Percentiles rank a stretch among this genome's conserved stretches.
These are phyloP conservation scores for Acanthamoeba healyi DNA, from an alignment of 208 protist genomes.

Conservation along the genomic window DNA sequence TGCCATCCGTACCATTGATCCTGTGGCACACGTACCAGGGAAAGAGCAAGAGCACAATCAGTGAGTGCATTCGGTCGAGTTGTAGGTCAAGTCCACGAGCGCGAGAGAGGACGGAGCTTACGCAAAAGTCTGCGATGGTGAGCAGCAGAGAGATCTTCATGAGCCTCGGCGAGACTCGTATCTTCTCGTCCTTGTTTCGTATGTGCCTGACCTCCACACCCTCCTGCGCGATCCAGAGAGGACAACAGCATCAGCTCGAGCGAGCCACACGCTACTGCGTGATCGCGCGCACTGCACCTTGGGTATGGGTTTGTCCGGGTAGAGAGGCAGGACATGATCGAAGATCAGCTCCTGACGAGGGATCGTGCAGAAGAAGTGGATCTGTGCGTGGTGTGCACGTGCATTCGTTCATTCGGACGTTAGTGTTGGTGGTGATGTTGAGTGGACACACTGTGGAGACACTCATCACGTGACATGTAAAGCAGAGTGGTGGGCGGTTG, in stretches of 20 bases:
- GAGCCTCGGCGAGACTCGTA: conserved; percentile 1
- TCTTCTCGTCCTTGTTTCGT: neutral
- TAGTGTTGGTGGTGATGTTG: too few relatives aligned
- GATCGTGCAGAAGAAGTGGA: conserved; percentile 22
- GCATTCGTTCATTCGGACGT: too few relatives aligned
- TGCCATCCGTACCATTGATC: conserved; percentile 43
- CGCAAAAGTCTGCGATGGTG: conserved; percentile 11
- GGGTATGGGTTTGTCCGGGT: conserved; percentile 14
- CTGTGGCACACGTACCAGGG: neutral
- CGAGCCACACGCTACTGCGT: neutral
- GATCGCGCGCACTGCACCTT: neutral
- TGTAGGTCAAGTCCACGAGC: too few relatives aligned
- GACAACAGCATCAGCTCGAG: neutral
- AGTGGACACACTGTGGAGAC: too few relatives aligned
- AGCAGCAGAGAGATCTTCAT: neutral
- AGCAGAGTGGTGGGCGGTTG: neutral
- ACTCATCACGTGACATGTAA: too few relatives aligned
- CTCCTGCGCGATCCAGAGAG: neutral
- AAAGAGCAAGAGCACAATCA: too few relatives aligned
- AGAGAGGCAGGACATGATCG: neutral
- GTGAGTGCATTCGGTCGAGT: too few relatives aligned
- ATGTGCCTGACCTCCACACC: conserved; percentile 36
- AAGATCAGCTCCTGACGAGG: conserved; percentile 30
- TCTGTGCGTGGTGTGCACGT: neutral
- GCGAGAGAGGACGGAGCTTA: neutral